Evolutionary conservation across 2,329 filamentous ascomycete genomes (phyloP).

Genomic region (Scortechinia acanthostroma): DNA sequence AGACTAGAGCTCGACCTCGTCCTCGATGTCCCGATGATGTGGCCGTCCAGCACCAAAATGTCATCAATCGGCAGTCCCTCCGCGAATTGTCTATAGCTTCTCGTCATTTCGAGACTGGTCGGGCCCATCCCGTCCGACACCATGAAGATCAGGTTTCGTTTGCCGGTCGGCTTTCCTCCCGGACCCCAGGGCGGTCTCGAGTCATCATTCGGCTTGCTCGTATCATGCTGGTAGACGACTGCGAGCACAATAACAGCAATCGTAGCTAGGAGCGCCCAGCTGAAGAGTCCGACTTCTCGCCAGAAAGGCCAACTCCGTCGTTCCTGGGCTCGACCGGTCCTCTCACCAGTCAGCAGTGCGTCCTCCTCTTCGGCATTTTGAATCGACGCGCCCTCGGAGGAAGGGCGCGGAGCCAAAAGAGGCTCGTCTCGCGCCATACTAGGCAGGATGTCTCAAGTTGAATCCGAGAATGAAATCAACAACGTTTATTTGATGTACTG

Average conservation of each 20-base stretch:
- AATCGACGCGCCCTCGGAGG: not conserved
- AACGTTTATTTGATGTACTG: too few relatives aligned
- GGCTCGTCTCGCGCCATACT: conserved; percentile 1
- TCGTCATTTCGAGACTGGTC: conserved; percentile 5
- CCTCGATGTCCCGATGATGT: conserved; percentile 18
- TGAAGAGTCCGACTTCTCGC: not conserved
- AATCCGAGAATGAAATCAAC: too few relatives aligned
- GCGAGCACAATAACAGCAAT: not conserved
- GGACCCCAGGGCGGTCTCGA: not conserved
- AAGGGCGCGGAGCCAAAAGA: not conserved
- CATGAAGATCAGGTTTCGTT: conserved; percentile 5
- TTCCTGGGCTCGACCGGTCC: not conserved
- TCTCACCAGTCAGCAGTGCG: not conserved
- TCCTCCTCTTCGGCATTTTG: not conserved
- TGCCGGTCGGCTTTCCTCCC: not conserved
- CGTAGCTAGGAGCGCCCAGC: not conserved
- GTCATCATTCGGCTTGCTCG: too few relatives aligned
- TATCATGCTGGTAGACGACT: not conserved
- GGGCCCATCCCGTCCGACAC: conserved; percentile 8
- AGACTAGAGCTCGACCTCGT: conserved; percentile 19
- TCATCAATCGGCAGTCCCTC: not conserved
- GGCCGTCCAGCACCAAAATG: conserved; percentile 6
- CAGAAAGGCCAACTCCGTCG: not conserved
- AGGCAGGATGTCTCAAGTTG: too few relatives aligned
- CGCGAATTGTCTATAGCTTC: conserved; percentile 1